Evolutionary conservation across 2,329 filamentous ascomycete genomes (phyloP), one percentile per base, ranked within the genome.

Genomic region (Pestalotiopsis sp.): DNA sequence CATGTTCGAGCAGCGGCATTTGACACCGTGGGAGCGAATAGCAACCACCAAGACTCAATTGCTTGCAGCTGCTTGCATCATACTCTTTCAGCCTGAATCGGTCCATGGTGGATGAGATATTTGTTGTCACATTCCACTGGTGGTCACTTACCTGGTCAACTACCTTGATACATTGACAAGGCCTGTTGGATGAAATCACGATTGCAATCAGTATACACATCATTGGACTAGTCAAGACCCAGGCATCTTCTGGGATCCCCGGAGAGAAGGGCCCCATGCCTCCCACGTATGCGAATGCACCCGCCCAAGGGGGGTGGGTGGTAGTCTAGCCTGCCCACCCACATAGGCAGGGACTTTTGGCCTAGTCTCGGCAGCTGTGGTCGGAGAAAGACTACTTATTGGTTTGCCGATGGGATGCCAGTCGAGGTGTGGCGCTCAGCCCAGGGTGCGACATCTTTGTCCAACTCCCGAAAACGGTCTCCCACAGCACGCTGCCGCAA

Each of bases 321-420:
- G 30, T 60, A 39, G n/a, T 60, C 58, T n/a, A 22, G 58, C 11
- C 30, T 38, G 35, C 35, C 26, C 58, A 60, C 58, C 26, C 60
- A 38, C 60, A n/a, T 52, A 52, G 44, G 44, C 44, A 52, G 60
- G 60, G 60, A 63, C 60, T 63, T 63, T 63, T 63, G 60, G 60
- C 38, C 60, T 63, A 63, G 60, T 63, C 60, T 63, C 60, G 60
- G 60, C 60, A 63, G 60, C 39, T 63, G 60, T 52, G 39, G n/a
- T 63, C 60, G 35, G 38, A 63, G 38, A 17, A 63, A 26, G 35
- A 3, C 20, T 17, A 63, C 14, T 7, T 30, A 22, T 30, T 44
- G 24, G 38, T 24, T 14, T 52, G n/a, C n/a, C 17, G 39, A 30
- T 13, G 39, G 35, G 39, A 30, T 63, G 60, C 35, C 38, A 63